Base-by-base conservation (phyloP, 805 yeast genomes). In the Candida sakaeoensis region DNA sequence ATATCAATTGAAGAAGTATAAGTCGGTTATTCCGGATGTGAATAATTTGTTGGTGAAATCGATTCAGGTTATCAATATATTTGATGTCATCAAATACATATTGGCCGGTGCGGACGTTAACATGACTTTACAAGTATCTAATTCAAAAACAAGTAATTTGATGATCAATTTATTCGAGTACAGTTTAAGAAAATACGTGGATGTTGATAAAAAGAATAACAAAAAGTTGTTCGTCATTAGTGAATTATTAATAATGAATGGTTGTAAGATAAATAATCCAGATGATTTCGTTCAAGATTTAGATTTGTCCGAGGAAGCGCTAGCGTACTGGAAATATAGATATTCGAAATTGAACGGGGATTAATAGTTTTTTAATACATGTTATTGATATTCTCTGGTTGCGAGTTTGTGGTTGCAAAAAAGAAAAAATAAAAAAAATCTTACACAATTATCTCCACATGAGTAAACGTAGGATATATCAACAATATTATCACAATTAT, bases 231-330 rank as follows among this genome's bases (percentile, higher is more conserved):
- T 63, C 70, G 44, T 80, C 53, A 56, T 80, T 57, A 54, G 85
- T 0, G 88, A 83, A 50, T 61, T 80, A 10, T 53, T 84, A 9
- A 44, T 78, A 1, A 59, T 79, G 34, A 82, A 80, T 54, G 85
- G 85, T 7, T 65, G 76, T 23, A 61, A 66, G 8, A 61, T 74
- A 7, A 78, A 77, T 6, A 53, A 53, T 2, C 32, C 52, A 3
- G 36, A 29, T 6, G 50, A 46, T 10, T 54, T 66, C 7, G 44
- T 55, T 9, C 49, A 57, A 12, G 63, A 60, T 5, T 46, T 72
- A 8, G 67, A 67, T 0, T 57, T 77, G 29, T 57, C 73, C 6
- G 60, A 61, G 1, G 67, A 61, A 4, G 87, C 85, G n/a, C 49
- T 53, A 13, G 51, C 52, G 4, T 83, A 77, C 52, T 82, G 87